Evolutionary conservation across 192 early-diverging fungal species (phyloP), one percentile per base, ranked within the genome.

Genomic region (Rhizoclosmatium sp.): DNA sequence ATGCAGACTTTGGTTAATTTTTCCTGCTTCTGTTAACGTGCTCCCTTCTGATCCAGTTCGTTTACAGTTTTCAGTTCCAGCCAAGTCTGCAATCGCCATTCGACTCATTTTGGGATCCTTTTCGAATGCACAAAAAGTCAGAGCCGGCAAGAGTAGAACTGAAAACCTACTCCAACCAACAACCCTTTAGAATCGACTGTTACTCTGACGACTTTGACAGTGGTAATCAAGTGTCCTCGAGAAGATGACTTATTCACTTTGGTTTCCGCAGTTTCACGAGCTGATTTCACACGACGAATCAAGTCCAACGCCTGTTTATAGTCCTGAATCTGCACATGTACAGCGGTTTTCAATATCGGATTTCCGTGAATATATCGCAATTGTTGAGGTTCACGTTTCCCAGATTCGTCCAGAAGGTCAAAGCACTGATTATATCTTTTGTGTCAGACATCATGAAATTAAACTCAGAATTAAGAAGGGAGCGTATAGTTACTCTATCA

Each of bases 1-100:
- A 44, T 39, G 23, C 41, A 76, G 66, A 46, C 75, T 76, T 45
- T 66, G 49, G 41, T 76, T 76, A 10, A 76, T 76, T 40, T 65
- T 10, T 1, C 61, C 65, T 16, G 75, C 75, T 54, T 76, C 75
- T 41, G 12, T 40, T 14, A 51, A 47, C 3, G 60, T 42, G 1
- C 5, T 48, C 3, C 75, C 75, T 67, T 49, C 61, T 2, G 75
- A 45, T 3, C 75, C 75, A 10, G 75, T 76, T 47, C 41, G 23
- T 67, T 76, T 76, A 12, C 60, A 10, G 49, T 67, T 76, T 41
- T 76, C 75, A 16, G 75, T 66, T 67, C 75, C 75, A 10, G 75
- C 75, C n/a, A 76, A 67, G 49, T 76, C 75, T 4, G 75, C 75
- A 54, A 76, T 76, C 4, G 75, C 14, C 7, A 76, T 76, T 41